Percentiles rank a stretch among this genome's conserved stretches.
Evolutionary conservation across 2,329 filamentous ascomycete genomes (phyloP).

Genomic region (Cladophialophora exuberans): DNA sequence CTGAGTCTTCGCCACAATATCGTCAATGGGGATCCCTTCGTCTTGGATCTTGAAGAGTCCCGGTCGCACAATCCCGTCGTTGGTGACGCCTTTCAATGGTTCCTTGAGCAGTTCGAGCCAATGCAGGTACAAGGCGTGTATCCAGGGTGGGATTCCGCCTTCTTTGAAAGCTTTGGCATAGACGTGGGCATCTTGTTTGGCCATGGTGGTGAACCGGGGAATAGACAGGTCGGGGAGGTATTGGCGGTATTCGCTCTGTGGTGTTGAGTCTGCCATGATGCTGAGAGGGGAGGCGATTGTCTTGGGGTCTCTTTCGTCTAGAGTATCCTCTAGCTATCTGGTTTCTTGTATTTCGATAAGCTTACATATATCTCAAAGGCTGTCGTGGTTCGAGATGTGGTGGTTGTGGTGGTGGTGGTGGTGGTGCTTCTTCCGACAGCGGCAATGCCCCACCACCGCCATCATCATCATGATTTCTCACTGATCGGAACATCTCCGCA

Average conservation of each 20-base stretch:
- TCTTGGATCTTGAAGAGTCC: conserved; percentile 64
- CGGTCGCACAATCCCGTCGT: conserved; percentile 61
- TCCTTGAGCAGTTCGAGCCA: conserved; percentile 63
- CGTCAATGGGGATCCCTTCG: conserved; percentile 63
- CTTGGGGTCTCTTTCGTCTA: not conserved
- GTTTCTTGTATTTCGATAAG: too few species aligned
- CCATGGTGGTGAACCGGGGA: conserved; percentile 66
- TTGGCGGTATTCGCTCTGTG: conserved; percentile 52
- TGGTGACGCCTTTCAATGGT: conserved; percentile 72
- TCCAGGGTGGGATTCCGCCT: conserved; percentile 65
- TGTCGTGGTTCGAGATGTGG: not conserved
- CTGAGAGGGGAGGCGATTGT: not conserved
- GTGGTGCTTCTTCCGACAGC: too few species aligned
- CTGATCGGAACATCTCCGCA: conserved; percentile 3
- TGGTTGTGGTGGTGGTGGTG: not conserved
- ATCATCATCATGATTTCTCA: too few species aligned
- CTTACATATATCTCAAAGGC: too few species aligned
- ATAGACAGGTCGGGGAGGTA: conserved; percentile 65
- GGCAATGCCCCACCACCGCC: too few species aligned
- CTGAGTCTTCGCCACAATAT: conserved; percentile 59
- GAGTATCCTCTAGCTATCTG: too few species aligned
- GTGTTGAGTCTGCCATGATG: conserved; percentile 19
- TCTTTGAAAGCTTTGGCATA: conserved; percentile 66
- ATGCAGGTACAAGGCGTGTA: conserved; percentile 63
- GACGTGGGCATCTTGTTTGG: conserved; percentile 63